Conservation (phyloP, 768 basidiomycete species). For the Tricholoma matsutake region DNA sequence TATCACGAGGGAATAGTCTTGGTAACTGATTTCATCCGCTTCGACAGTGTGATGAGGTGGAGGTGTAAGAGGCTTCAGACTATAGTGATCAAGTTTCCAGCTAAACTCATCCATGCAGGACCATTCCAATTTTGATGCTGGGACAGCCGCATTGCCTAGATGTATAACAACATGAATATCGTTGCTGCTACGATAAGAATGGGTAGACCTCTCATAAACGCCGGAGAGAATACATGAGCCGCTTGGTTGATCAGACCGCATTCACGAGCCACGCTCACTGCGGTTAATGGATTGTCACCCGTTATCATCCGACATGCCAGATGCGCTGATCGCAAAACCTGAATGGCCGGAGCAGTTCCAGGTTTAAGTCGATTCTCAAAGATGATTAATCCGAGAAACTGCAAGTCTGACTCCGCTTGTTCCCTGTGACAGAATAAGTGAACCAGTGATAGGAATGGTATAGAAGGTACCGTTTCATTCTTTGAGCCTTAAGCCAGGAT, state of each 20-base stretch:
- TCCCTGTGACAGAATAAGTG: constrained; percentile 51
- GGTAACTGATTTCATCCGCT: constrained; percentile 66
- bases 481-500: constrained; percentile 96
- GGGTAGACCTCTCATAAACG: constrained; percentile 67
- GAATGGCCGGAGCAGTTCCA: constrained; percentile 87
- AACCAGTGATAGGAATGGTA: not conserved
- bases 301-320: constrained; percentile 97
- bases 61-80: constrained; percentile 74
- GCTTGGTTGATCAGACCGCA: constrained; percentile 86
- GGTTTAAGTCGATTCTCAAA: constrained; percentile 98
- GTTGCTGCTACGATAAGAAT: not conserved
- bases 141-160: constrained; percentile 51
- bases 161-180: not conserved
- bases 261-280: constrained; percentile 94
- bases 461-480: constrained; percentile 76
- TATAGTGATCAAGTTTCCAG: constrained; percentile 87
- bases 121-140: constrained; percentile 78
- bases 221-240: constrained; percentile 84
- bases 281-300: constrained; percentile 95
- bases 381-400: constrained; percentile 92
- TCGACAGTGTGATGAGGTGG: constrained; percentile 72
- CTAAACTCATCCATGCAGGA: constrained; percentile 83
- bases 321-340: constrained; percentile 84
- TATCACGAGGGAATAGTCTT: constrained; percentile 88
- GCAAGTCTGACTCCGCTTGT: constrained; percentile 86